Base-by-base conservation (phyloP, 2,329 filamentous ascomycete species). In the Tolypocladium nubicola region DNA sequence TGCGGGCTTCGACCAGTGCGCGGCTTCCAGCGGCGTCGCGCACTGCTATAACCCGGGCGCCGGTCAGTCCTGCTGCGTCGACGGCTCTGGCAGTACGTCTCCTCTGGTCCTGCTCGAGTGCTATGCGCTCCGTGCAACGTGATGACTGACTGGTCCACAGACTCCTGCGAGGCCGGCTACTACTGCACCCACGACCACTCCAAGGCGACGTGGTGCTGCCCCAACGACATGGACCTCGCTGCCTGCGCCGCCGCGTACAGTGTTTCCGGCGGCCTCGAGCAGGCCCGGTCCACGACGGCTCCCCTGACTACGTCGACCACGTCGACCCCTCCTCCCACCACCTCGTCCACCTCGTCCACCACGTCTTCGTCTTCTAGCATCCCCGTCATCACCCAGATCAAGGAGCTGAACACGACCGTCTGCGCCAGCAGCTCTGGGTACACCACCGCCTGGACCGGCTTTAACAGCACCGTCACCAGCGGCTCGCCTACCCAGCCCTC, bases 161-260 rank as follows among this genome's bases (percentile, higher is more conserved):
- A 83, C 70, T 81, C 83, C 38, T 87, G 84, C 68, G 77, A 82
- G 38, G 68, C 71, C 19, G 82, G 81, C 54, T 87, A 80, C 74
- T 86, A 81, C 75, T 87, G 84, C 73, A 77, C 81, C n/a, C 73
- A 78, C 62, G 78, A 84, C 66, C 67, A 70, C 55, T 64, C 68
- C 50, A 69, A 71, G 56, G 71, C 76, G 57, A 85, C 83, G 39
- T 79, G 79, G 74, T 87, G 84, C 75, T 87, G 84, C 70, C 81
- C 82, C 47, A 71, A 84, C 49, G 75, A 72, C 60, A 74, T 80
- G 75, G 73, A 77, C 60, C 73, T 84, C 53, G 70, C 69, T 33
- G 70, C 78, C 52, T 87, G 84, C 70, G 83, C 83, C 57, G 70
- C 72, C 55, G 74, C 76, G 38, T 81, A 79, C 56, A 70, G 69